These are phyloP conservation scores for Aspergillus leporis DNA, from an alignment of 495 filamentous ascomycete species.

Conservation along the genomic window DNA sequence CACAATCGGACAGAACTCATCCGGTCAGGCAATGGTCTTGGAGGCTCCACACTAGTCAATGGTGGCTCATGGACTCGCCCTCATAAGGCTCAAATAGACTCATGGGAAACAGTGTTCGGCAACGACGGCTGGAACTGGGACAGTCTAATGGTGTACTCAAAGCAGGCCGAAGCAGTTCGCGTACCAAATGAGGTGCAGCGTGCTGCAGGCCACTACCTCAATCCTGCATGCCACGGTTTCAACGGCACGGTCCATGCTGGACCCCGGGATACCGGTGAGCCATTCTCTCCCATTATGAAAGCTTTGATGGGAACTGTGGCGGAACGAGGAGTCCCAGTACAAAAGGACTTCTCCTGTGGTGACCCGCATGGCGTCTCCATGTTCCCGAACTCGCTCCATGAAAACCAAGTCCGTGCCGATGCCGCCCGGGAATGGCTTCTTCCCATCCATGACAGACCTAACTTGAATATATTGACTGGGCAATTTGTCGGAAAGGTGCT, in stretches of 20 bases:
- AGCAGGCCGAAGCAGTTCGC: conserved; percentile 22
- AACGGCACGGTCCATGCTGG: conserved; percentile 30
- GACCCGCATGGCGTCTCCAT: conserved; percentile 32
- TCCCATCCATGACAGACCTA: conserved; percentile 39
- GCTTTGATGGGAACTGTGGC: conserved; percentile 24
- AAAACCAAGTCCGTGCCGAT: conserved; percentile 31
- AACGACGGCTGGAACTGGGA: conserved; percentile 57
- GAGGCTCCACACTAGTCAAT: conserved; percentile 60
- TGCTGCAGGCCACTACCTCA: conserved; percentile 23
- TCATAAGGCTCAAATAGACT: conserved; percentile 46
- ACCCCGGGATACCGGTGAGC: conserved; percentile 21
- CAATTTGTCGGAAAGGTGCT: conserved; percentile 46
- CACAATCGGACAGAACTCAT: conserved; percentile 20
- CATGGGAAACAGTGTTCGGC: conserved; percentile 46
- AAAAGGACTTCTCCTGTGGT: conserved; percentile 27
- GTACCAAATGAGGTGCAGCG: conserved; percentile 18
- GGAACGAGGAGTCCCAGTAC: conserved; percentile 16
- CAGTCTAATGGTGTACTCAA: conserved; percentile 45
- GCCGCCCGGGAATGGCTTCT: conserved; percentile 53
- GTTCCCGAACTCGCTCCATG: conserved; percentile 25
- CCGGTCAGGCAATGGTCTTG: conserved; percentile 36
- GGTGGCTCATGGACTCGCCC: conserved; percentile 49
- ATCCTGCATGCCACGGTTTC: conserved; percentile 26
- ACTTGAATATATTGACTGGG: conserved; percentile 48
- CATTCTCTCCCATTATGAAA: conserved; percentile 21